These are phyloP conservation scores for Selaginella moellendorffii DNA, from an alignment of 75 land plant species.

Conservation along the genomic window DNA sequence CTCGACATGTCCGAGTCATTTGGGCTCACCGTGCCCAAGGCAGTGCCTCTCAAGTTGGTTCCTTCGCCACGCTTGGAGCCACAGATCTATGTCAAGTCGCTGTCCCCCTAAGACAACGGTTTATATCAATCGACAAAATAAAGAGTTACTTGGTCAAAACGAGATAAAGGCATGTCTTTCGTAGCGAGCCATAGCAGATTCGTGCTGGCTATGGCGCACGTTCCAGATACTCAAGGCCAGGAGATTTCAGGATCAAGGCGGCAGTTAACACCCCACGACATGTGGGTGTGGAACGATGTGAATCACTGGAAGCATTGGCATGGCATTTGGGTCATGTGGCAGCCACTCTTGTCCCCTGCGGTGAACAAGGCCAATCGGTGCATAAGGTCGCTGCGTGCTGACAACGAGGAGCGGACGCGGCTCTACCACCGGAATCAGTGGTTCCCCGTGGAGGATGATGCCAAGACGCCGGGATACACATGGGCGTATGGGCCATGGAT, in stretches of 20 bases:
- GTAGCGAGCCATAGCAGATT: no score
- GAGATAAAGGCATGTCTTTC: no score
- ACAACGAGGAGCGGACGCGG: constrained; percentile 17
- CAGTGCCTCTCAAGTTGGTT: no score
- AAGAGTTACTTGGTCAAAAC: no score
- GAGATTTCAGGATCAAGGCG: constrained; percentile 3
- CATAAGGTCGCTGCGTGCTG: constrained; percentile 31
- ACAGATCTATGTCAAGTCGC: no score
- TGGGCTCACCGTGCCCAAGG: no score
- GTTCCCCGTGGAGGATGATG: background rate
- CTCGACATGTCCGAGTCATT: no score
- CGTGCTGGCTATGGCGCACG: no score
- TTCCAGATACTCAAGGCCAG: constrained; percentile 18
- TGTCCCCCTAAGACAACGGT: no score
- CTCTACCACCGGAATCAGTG: constrained; percentile 16
- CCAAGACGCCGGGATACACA: background rate
- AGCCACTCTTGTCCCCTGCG: constrained; percentile 10
- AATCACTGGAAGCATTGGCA: constrained; percentile 44
- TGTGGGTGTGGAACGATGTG: constrained; percentile 29
- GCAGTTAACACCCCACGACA: constrained; percentile 25
- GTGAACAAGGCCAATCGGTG: constrained; percentile 24
- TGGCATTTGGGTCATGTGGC: constrained; percentile 25
- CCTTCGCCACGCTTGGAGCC: no score
- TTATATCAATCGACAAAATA: no score
- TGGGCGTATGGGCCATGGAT: constrained; percentile 3